Evolutionary conservation across 1,284 basidiomycete genomes (phyloP), one percentile per base, ranked within the genome.

Genomic region (Irpex rosettiformis): DNA sequence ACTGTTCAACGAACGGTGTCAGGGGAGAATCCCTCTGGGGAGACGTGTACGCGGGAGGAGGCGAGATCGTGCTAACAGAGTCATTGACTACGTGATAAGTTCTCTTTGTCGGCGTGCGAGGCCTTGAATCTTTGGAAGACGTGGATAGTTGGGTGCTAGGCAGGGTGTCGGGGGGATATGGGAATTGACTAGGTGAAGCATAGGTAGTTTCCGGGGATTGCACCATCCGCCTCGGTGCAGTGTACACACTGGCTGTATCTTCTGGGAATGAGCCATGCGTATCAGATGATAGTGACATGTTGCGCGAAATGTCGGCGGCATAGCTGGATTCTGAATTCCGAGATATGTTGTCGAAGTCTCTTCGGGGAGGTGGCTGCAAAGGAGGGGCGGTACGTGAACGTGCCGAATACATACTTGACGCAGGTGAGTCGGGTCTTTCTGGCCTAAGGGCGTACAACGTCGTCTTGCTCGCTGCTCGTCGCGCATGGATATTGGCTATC

Each of bases 401-500:
- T 29, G 61, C 45, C 49, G 61, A 33, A 60, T 61, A 21, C 18
- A 63, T 59, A 55, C 52, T 65, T 43, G 58, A 42, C 18, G 30
- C 40, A 18, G 60, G 62, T n/a, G 69, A 67, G 2, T 56, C 61
- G 7, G 65, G 61, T 3, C 65, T 62, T 11, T 56, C 59, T 16
- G 56, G 54, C 18, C 61, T 66, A 5, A 69, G 55, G n/a, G 67
- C 66, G 55, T 70, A 67, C 25, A 69, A 66, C 7, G 68, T 67
- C 40, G 63, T 65, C 49, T 69, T 77, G 27, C 77, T 75, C 25
- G 75, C 76, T 28, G 73, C 68, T 27, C 84, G 77, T 24, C 84
- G 78, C 18, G 77, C 72, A 45, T 84, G 79, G 27, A 91, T 83
- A 4, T 78, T 77, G 0, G 79, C 77, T 33, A 90, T 88, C 68